Evolutionary conservation across 495 filamentous ascomycete species (phyloP).

Genomic region (Aspergillus haitiensis): DNA sequence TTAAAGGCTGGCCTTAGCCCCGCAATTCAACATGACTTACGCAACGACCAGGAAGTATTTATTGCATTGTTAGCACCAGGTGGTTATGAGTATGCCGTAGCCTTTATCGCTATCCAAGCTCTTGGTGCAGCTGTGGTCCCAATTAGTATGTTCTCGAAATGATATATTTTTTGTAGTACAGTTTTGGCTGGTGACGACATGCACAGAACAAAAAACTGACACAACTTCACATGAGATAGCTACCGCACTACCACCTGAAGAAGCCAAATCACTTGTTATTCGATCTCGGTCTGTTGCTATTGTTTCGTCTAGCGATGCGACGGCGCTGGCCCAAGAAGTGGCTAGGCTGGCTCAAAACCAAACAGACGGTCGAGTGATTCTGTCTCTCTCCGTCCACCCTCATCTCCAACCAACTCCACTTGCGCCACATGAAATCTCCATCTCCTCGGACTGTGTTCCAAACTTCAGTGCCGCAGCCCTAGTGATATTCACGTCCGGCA

Average conservation of each 20-base stretch:
- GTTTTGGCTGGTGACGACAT: too few species aligned
- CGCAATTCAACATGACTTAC: conserved; percentile 25
- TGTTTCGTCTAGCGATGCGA: conserved; percentile 22
- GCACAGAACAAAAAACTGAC: conserved; percentile 1
- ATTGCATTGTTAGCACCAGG: conserved; percentile 48
- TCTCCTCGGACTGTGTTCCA: conserved; percentile 29
- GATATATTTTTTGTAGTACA: too few species aligned
- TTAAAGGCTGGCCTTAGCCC: conserved; percentile 18
- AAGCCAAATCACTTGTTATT: conserved; percentile 45
- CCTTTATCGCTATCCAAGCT: conserved; percentile 45
- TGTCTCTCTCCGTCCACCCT: conserved; percentile 25
- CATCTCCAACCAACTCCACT: conserved; percentile 18
- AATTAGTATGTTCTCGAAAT: conserved; percentile 23
- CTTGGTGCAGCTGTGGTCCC: conserved; percentile 44
- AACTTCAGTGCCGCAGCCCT: conserved; percentile 31
- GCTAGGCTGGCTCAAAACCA: background rate
- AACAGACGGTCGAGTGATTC: background rate
- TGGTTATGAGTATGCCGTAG: conserved; percentile 51
- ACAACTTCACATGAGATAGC: conserved; percentile 16
- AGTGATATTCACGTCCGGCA: conserved; percentile 48
- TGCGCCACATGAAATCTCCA: conserved; percentile 17
- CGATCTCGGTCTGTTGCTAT: conserved; percentile 34
- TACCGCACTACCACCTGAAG: conserved; percentile 34
- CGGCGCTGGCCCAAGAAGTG: conserved; percentile 21
- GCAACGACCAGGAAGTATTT: conserved; percentile 42